Conservation (phyloP, 352 stramenopile species). For the Globisporangium cederbergense region DNA sequence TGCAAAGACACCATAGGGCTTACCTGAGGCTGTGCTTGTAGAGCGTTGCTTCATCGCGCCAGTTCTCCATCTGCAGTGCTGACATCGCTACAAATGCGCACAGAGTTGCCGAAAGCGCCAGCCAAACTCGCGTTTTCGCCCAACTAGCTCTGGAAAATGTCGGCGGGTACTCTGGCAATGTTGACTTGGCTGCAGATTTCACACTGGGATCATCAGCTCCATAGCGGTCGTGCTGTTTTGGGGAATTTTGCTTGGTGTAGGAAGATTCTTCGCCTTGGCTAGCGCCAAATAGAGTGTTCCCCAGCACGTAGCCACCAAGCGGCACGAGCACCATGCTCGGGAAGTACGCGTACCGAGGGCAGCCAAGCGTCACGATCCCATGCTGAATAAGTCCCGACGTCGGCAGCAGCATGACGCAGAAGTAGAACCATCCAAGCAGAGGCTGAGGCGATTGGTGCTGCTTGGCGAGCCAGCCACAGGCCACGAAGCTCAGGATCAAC, state of each 20-base stretch:
- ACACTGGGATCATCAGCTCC: too few relatives aligned
- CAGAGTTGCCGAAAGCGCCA: too few relatives aligned
- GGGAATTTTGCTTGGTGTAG: neutral
- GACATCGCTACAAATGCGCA: neutral
- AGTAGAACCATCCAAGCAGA: slow-evolving; percentile 34
- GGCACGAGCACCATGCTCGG: slow-evolving; percentile 38
- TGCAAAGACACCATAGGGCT: neutral
- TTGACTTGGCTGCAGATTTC: too few relatives aligned
- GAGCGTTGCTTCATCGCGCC: slow-evolving; percentile 36
- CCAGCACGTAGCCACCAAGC: slow-evolving; percentile 26
- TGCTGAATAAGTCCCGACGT: slow-evolving; percentile 69
- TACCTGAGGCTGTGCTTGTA: slow-evolving; percentile 28
- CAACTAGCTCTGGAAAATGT: too few relatives aligned
- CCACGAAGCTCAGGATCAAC: slow-evolving; percentile 15
- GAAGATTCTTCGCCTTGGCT: neutral
- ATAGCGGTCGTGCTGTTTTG: neutral
- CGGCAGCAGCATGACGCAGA: slow-evolving; percentile 46
- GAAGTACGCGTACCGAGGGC: slow-evolving; percentile 71
- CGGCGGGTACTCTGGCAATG: too few relatives aligned
- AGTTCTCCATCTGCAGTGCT: slow-evolving; percentile 19
- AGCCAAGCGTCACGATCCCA: slow-evolving; percentile 46
- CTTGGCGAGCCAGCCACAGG: neutral
- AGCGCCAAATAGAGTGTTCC: slow-evolving; percentile 15
- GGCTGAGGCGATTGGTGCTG: slow-evolving; percentile 12
- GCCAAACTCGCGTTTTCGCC: too few relatives aligned